These are phyloP conservation scores for Fraxinus angustifolia DNA, from an alignment of 305 asterid genomes.

Conservation along the genomic window DNA sequence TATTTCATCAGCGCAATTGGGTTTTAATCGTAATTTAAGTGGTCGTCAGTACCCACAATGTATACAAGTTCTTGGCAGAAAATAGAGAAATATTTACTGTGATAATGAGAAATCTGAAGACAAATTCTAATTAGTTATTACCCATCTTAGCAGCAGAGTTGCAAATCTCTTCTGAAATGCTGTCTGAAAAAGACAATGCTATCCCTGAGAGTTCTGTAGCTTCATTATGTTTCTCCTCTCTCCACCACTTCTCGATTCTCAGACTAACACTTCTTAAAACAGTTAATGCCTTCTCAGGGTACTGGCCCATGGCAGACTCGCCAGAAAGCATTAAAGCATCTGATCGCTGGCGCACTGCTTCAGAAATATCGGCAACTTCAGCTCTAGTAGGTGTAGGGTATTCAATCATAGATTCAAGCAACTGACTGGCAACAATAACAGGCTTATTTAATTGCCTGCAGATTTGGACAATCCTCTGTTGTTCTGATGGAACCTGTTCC, in stretches of 20 bases:
- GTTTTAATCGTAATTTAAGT: not conserved
- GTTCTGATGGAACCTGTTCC: conserved; percentile 97
- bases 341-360: conserved; percentile 75
- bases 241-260: conserved; percentile 99
- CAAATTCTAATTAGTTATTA: conserved; percentile 29
- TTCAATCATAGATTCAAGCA: conserved; percentile 30
- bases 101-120: not conserved
- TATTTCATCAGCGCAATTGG: not conserved
- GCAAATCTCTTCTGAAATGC: conserved; percentile 96
- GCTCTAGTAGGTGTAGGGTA: too few species aligned
- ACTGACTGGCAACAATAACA: conserved; percentile 91
- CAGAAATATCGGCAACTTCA: conserved; percentile 98
- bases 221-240: conserved; percentile 81
- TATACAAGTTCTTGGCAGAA: not conserved
- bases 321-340: conserved; percentile 99
- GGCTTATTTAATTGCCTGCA: conserved; percentile 91
- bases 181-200: conserved; percentile 64
- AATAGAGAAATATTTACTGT: not conserved
- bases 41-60: not conserved
- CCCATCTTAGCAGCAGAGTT: conserved; percentile 98
- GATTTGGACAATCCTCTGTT: conserved; percentile 74
- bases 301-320: conserved; percentile 99
- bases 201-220: conserved; percentile 69
- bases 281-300: conserved; percentile 88
- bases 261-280: conserved; percentile 92